Base-by-base conservation (phyloP, 257 asterid species). In the Jaltomata sinuosa region DNA sequence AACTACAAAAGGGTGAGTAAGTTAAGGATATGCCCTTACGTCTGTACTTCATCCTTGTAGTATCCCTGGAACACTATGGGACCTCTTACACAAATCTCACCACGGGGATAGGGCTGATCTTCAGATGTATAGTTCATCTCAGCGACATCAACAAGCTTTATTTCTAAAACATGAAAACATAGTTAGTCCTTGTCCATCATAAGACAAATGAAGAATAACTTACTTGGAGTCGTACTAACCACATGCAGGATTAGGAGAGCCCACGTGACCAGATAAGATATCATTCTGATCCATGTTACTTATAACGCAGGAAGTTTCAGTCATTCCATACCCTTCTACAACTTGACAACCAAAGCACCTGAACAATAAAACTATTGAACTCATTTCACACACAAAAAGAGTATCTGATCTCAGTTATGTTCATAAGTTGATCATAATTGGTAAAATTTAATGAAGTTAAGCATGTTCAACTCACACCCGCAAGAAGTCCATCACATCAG, bases 51-150 rank as follows among this genome's bases (percentile, higher is more conserved):
- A 87, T 96, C 99, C 88, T 93, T 94, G 89, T 84, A 96, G 87
- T 96, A 96, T 89, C 98, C 97, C 87, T 86, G 92, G 91, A 96
- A 96, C 49, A 93, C 79, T 79, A 86, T 96, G 85, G 94, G 99
- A 22, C 99, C 99, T 89, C 99, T 91, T 62, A 94, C 94, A 87
- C 99, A 96, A 88, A 96, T 94, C 94, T 96, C 99, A 65, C 99
- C 99, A 36, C 97, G 97, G 61, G 98, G 98, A 90, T 92, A 88
- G 64, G 99, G 99, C 84, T 87, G 92, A 93, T 96, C 99, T 88
- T 90, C 94, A 31, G 94, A 91, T 36, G 99, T 94, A 87, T 96
- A 96, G 88, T 91, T 94, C 99, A 96, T 96, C 87, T 94, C 99
- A 36, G 98, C 97, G 74, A 96, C 98, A 77, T 94, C 98, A 84